Evolutionary conservation across 495 filamentous ascomycete species (phyloP).

Genomic region (Antarctomyces pellizariae): DNA sequence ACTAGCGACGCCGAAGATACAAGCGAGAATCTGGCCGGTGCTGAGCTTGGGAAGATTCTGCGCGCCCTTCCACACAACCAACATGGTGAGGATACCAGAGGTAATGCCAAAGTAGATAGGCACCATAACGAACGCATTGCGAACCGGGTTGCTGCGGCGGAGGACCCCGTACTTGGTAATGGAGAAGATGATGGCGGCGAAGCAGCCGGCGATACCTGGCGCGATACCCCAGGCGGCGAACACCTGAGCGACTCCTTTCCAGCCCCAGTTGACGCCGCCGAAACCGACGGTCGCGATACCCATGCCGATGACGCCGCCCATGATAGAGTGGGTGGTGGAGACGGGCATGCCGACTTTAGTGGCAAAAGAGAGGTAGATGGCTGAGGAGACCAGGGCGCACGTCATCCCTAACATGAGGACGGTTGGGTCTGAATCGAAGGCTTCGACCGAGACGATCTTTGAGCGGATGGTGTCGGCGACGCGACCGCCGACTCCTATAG

Average conservation of each 20-base stretch:
- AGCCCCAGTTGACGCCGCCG: constrained; percentile 27
- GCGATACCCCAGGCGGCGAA: constrained; percentile 40
- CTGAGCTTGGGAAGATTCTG: constrained; percentile 20
- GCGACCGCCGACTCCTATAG: constrained; percentile 36
- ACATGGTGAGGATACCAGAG: constrained; percentile 34
- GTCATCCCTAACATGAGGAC: constrained; percentile 37
- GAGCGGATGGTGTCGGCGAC: constrained; percentile 44
- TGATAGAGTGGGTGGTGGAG: constrained; percentile 40
- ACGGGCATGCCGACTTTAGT: constrained; percentile 33
- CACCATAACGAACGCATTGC: constrained; percentile 28
- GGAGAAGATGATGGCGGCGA: constrained; percentile 37
- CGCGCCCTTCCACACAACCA: constrained; percentile 34
- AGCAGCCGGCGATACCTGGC: constrained; percentile 30
- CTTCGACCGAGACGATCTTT: constrained; percentile 30
- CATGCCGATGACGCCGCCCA: constrained; percentile 37
- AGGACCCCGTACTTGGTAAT: constrained; percentile 40
- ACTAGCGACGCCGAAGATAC: constrained; percentile 32
- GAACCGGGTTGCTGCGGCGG: constrained; percentile 30
- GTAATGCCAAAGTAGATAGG: constrained; percentile 40
- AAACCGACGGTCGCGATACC: constrained; percentile 33
- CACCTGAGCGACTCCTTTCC: constrained; percentile 29
- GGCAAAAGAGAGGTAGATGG: constrained; percentile 32
- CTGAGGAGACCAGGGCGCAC: constrained; percentile 34
- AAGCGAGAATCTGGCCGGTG: constrained; percentile 26
- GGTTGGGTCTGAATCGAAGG: constrained; percentile 27